Evolutionary conservation across 768 basidiomycete genomes (phyloP).

Genomic region (Termitomyces sp.): DNA sequence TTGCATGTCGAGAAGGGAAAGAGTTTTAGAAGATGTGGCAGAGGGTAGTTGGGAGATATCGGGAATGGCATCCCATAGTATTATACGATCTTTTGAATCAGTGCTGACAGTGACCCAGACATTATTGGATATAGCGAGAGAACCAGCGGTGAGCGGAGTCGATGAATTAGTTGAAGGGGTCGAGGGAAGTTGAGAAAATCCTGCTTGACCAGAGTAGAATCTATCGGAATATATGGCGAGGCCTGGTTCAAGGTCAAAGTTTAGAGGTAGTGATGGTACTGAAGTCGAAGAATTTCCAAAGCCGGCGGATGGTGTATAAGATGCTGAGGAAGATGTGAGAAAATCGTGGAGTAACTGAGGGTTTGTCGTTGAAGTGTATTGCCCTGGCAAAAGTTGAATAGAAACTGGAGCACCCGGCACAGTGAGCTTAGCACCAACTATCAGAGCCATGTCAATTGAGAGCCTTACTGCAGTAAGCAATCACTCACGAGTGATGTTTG

Average conservation of each 20-base stretch:
- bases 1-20: constrained; percentile 69
- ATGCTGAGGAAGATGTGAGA: constrained; percentile 61
- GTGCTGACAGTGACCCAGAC: constrained; percentile 65
- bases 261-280: constrained; percentile 58
- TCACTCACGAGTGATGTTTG: constrained; percentile 64
- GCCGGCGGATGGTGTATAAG: constrained; percentile 56
- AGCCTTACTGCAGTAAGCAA: not conserved
- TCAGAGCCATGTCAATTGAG: not conserved
- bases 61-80: constrained; percentile 79
- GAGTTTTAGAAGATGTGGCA: constrained; percentile 34
- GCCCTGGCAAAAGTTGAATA: constrained; percentile 70
- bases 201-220: constrained; percentile 62
- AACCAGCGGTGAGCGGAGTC: constrained; percentile 49
- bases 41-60: constrained; percentile 69
- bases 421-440: constrained; percentile 71
- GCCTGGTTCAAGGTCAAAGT: constrained; percentile 63
- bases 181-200: constrained; percentile 56
- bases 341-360: constrained; percentile 69
- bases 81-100: constrained; percentile 52
- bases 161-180: constrained; percentile 43
- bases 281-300: constrained; percentile 58
- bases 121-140: constrained; percentile 66
- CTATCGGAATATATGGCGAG: constrained; percentile 60
- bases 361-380: constrained; percentile 68
- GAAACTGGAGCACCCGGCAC: constrained; percentile 48